phyloP scores from a whole-genome alignment of 2,329 filamentous ascomycete genomes.

The Rhynchosporium graminicola region DNA sequence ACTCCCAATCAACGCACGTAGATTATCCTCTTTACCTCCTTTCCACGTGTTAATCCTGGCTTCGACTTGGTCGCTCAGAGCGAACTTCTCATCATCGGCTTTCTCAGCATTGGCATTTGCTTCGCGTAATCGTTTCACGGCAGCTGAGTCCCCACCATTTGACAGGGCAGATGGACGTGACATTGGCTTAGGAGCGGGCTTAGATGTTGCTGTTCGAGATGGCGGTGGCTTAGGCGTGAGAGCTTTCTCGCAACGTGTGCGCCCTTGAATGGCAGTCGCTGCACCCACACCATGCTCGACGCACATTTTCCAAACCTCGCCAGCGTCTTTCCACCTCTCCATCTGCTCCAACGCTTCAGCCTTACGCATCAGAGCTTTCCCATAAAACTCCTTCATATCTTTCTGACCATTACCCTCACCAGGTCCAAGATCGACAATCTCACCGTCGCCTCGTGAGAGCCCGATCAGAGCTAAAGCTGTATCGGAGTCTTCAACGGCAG shows the following conservation, averaged over 20 bases:
- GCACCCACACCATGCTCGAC: constrained; percentile 88
- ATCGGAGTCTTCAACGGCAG: constrained; percentile 83
- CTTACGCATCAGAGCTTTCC: constrained; percentile 91
- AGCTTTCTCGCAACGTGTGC: constrained; percentile 86
- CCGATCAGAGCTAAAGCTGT: constrained; percentile 79
- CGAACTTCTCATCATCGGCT: constrained; percentile 91
- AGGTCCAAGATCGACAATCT: constrained; percentile 70
- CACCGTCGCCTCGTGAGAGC: constrained; percentile 72
- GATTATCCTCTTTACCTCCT: constrained; percentile 87
- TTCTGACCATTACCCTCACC: constrained; percentile 65
- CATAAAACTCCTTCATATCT: constrained; percentile 90
- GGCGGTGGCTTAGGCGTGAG: constrained; percentile 66
- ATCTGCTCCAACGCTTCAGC: constrained; percentile 94
- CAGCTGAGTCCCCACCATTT: constrained; percentile 59
- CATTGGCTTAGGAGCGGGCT: constrained; percentile 48
- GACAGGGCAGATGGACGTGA: constrained; percentile 47
- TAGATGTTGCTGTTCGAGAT: constrained; percentile 47
- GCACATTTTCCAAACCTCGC: constrained; percentile 75
- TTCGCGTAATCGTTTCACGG: constrained; percentile 77
- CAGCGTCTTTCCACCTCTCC: constrained; percentile 89
- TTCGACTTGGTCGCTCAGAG: constrained; percentile 82
- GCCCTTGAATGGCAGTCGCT: constrained; percentile 77
- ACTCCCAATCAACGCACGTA: constrained; percentile 83
- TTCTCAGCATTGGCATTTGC: constrained; percentile 84
- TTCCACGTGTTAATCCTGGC: constrained; percentile 79